Evolutionary conservation across 2,329 filamentous ascomycete genomes (phyloP), one percentile per base, ranked within the genome.

Genomic region (Hypoxylon sp.): DNA sequence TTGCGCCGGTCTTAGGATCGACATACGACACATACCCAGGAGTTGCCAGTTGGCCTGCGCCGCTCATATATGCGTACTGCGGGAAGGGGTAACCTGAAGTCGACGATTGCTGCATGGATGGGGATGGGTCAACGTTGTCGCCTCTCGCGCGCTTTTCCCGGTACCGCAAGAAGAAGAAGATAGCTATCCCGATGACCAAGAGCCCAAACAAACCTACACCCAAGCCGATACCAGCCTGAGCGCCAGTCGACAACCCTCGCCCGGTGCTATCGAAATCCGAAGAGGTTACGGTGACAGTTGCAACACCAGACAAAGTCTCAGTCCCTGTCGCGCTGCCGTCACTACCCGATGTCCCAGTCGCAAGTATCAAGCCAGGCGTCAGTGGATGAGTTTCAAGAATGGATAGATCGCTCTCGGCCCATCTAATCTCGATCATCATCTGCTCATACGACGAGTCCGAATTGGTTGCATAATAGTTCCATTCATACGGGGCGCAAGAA

Each of bases 361-460:
- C 51, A 13, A 37, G 32, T 13, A 20, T 49, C 8, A 62, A 27
- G 7, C 60, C 56, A 27, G 61, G 62, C 2, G 62, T 61, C 7
- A 65, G 32, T 1, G 62, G 61, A 37, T 63, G 48, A 1, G 64
- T 66, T 43, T 64, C 59, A 13, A 63, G 35, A n/a, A 40, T 52
- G 5, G 55, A 45, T 7, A 65, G 45, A 38, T 65, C 62, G 7
- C 51, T 50, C 3, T 51, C 53, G 1, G 58, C 58, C 62, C 64
- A 65, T 20, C 63, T 61, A 27, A 65, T 64, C 38, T 64, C 51
- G 23, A 64, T 66, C 38, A 60, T 66, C 9, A 57, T 50, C 30
- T 57, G 49, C 6, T 53, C 45, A 29, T 51, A 36, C 8, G 3
- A 50, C 43, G 36, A 48, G 40, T 37, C 37, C 34, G 31, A 37